Percentiles rank a stretch among this genome's conserved stretches.
Conservation (phyloP, 768 basidiomycete genomes). For the Rhodotorula graminis region DNA sequence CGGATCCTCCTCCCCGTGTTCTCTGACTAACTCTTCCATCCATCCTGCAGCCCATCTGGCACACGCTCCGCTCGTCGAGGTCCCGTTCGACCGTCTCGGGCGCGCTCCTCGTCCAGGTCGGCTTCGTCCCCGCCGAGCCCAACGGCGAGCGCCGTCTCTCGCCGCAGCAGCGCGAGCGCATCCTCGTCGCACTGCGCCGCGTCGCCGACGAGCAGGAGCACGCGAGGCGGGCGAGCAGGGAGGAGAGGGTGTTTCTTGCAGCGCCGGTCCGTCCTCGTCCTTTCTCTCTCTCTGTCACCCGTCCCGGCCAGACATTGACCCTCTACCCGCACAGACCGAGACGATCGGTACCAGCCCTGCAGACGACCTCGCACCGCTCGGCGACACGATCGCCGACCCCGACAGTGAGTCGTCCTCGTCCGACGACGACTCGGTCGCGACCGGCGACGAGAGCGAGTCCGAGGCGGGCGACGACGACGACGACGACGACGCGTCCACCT, state of each 20-base stretch:
- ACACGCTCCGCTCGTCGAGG: slow-evolving; percentile 52
- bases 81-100: slow-evolving; percentile 56
- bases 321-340: slow-evolving; percentile 68
- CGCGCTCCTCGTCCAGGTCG: slow-evolving; percentile 59
- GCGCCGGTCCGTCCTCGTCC: slow-evolving; percentile 56
- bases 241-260: slow-evolving; percentile 59
- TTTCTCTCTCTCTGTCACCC: background rate
- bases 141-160: slow-evolving; percentile 43
- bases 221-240: slow-evolving; percentile 59
- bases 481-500: slow-evolving; percentile 33
- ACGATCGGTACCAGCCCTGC: slow-evolving; percentile 78
- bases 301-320: no score
- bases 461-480: slow-evolving; percentile 37
- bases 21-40: background rate
- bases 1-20: background rate
- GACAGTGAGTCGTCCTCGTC: slow-evolving; percentile 47
- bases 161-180: slow-evolving; percentile 48
- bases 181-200: slow-evolving; percentile 40
- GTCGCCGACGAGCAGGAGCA: slow-evolving; percentile 50
- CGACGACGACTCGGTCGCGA: slow-evolving; percentile 7
- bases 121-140: slow-evolving; percentile 51
- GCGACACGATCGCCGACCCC: slow-evolving; percentile 47
- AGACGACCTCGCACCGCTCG: slow-evolving; percentile 46
- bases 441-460: slow-evolving; percentile 33
- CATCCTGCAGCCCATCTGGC: slow-evolving; percentile 51